Evolutionary conservation across 1,284 basidiomycete species (phyloP).

Genomic region (Cryptococcus sp.): DNA sequence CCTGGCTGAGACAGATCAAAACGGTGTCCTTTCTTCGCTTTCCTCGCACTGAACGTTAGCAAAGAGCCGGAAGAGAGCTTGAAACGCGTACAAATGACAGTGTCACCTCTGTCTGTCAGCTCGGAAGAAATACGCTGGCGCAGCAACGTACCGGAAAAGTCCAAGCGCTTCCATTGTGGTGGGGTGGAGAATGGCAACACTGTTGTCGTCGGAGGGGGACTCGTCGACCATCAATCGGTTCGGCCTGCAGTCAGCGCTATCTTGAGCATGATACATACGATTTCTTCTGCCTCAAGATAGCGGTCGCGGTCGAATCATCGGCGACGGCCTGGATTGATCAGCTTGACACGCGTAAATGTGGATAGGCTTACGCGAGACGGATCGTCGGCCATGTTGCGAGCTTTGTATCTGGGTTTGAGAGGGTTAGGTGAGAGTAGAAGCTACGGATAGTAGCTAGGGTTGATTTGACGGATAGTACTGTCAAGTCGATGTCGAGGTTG

Average conservation of each 20-base stretch:
- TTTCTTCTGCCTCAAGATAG: slow-evolving; percentile 91
- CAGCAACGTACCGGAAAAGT: slow-evolving; percentile 75
- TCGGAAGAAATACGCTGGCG: neutral
- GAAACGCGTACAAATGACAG: slow-evolving; percentile 36
- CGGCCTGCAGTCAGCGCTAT: slow-evolving; percentile 54
- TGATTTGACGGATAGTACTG: too few relatives aligned
- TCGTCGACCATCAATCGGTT: slow-evolving; percentile 94
- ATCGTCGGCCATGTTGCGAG: slow-evolving; percentile 27
- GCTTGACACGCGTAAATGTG: neutral
- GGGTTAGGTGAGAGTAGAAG: too few relatives aligned
- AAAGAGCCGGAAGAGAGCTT: slow-evolving; percentile 33
- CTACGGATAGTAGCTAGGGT: too few relatives aligned
- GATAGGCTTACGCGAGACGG: slow-evolving; percentile 24
- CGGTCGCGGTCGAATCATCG: slow-evolving; percentile 63
- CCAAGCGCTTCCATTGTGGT: slow-evolving; percentile 93
- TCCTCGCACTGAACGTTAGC: slow-evolving; percentile 52
- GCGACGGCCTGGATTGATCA: slow-evolving; percentile 23
- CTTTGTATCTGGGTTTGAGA: too few relatives aligned
- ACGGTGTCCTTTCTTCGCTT: slow-evolving; percentile 96
- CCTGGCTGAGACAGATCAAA: slow-evolving; percentile 88
- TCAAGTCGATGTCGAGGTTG: too few relatives aligned
- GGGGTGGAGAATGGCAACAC: slow-evolving; percentile 89
- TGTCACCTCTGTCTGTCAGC: slow-evolving; percentile 36
- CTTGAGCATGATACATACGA: slow-evolving; percentile 58
- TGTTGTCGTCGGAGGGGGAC: slow-evolving; percentile 76